Percentiles rank a stretch among this genome's conserved stretches.
Conservation (phyloP, 495 filamentous ascomycete species). For the Trichoderma asperelloides region DNA sequence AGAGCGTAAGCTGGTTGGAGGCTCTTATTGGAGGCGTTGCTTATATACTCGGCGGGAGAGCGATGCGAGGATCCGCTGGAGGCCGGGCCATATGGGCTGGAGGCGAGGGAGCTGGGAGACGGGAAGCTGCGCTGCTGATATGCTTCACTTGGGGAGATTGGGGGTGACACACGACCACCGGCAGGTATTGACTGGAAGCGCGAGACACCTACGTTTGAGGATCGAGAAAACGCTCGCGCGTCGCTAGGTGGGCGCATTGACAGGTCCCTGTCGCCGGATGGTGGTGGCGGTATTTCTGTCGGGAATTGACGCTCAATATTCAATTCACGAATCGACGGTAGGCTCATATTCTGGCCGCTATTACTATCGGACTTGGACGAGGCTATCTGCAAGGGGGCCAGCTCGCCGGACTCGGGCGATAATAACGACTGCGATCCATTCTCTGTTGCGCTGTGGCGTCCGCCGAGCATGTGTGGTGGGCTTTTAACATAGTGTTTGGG, state of each 20-base stretch:
- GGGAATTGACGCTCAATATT: constrained; percentile 20
- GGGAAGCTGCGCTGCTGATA: constrained; percentile 22
- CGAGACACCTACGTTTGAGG: constrained; percentile 21
- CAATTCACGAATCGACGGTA: constrained; percentile 39
- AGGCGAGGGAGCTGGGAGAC: constrained; percentile 20
- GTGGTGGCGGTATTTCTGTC: not conserved
- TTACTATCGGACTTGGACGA: constrained; percentile 37
- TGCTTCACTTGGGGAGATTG: constrained; percentile 31
- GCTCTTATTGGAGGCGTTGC: constrained; percentile 13
- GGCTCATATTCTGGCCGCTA: constrained; percentile 22
- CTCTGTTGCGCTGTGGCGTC: constrained; percentile 22
- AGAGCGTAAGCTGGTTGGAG: constrained; percentile 2
- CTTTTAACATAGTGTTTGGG: constrained; percentile 10
- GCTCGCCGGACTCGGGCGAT: constrained; percentile 19
- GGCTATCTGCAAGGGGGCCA: constrained; percentile 41
- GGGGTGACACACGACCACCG: constrained; percentile 28
- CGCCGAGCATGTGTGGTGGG: constrained; percentile 15
- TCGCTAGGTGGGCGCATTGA: constrained; percentile 14
- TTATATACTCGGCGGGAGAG: constrained; percentile 19
- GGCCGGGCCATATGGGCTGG: constrained; percentile 22
- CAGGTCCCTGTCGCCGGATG: constrained; percentile 20
- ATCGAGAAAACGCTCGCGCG: constrained; percentile 21
- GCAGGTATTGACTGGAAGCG: constrained; percentile 17
- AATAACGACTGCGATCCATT: constrained; percentile 10
- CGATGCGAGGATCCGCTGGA: constrained; percentile 16